phyloP scores from a whole-genome alignment of 1,284 basidiomycete genomes.

The Xerocomus amazonicus region DNA sequence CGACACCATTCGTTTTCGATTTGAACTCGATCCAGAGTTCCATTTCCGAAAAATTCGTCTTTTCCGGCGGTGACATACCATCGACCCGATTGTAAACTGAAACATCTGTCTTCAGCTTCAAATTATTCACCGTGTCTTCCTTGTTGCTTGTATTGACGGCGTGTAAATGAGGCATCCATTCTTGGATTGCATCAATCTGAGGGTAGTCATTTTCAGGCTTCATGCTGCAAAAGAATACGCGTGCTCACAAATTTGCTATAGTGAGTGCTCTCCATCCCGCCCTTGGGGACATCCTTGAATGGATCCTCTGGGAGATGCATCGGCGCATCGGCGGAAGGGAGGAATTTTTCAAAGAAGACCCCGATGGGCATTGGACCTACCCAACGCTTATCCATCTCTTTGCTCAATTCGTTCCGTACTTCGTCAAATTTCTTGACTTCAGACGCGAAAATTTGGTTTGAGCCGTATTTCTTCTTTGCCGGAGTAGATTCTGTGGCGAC shows the following conservation, averaged over 20 bases:
- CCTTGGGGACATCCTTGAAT: background rate
- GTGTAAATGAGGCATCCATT: background rate
- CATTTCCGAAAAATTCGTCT: background rate
- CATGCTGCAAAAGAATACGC: too few relatives aligned
- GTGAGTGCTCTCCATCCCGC: background rate
- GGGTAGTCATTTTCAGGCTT: too few relatives aligned
- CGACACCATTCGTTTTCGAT: background rate
- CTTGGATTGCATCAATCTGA: background rate
- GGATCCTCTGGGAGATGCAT: background rate
- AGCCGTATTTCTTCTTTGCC: background rate
- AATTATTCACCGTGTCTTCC: background rate
- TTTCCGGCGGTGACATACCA: background rate
- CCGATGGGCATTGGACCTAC: background rate
- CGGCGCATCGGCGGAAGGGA: background rate
- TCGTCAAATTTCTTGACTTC: background rate
- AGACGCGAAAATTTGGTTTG: background rate
- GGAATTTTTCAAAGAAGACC: background rate
- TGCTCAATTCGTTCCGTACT: background rate
- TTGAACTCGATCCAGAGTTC: conserved; percentile 3
- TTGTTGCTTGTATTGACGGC: conserved; percentile 1
- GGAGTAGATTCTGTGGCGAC: background rate
- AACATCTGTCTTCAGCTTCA: conserved; percentile 1
- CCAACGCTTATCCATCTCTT: background rate
- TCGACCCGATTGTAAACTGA: background rate
- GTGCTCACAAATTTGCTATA: conserved; percentile 3